Evolutionary conservation across 2,329 filamentous ascomycete species (phyloP).

Genomic region (Microsporum ferrugineum): DNA sequence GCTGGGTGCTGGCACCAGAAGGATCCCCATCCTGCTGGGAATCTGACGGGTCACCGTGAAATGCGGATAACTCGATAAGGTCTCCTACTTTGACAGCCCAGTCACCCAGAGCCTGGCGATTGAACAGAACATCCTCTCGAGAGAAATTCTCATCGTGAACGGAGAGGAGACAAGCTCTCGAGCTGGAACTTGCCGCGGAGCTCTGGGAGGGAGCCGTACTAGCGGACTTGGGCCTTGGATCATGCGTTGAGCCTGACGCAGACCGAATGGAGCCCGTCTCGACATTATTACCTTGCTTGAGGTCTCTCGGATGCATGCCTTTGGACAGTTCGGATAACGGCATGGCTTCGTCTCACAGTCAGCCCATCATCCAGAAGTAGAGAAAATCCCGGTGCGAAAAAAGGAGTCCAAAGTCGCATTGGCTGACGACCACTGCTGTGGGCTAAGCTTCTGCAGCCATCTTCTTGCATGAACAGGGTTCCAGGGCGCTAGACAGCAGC

Average conservation of each 20-base stretch:
- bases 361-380: background rate
- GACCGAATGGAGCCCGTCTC: conserved; percentile 2
- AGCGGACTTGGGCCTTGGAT: conserved; percentile 16
- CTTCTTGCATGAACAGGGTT: background rate
- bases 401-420: background rate
- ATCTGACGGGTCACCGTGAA: conserved; percentile 20
- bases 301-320: conserved; percentile 1
- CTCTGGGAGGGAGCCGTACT: conserved; percentile 20
- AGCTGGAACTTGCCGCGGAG: conserved; percentile 21
- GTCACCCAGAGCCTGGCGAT: conserved; percentile 57
- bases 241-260: conserved; percentile 17
- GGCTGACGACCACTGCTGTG: background rate
- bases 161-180: conserved; percentile 40
- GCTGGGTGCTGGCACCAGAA: conserved; percentile 14
- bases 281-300: background rate
- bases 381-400: background rate
- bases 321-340: background rate
- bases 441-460: background rate
- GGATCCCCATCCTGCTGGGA: conserved; percentile 23
- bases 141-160: conserved; percentile 63
- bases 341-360: background rate
- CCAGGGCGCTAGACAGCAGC: background rate
- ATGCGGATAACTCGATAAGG: conserved; percentile 57
- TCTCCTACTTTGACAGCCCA: conserved; percentile 53
- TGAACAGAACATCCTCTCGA: conserved; percentile 67